Base-by-base conservation (phyloP, 306 rosid species). In the Sindora glabra region DNA sequence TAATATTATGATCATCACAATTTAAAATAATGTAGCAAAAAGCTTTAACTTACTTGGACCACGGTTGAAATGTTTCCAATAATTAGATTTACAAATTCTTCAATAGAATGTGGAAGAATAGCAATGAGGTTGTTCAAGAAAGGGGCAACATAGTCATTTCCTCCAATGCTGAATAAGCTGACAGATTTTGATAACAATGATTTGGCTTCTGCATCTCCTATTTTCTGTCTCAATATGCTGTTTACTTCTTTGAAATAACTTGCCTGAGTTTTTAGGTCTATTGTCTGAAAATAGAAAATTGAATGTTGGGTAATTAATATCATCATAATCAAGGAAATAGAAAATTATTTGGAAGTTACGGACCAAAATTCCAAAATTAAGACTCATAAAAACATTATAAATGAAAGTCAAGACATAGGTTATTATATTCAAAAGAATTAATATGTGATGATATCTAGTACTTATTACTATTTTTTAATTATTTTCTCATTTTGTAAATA, bases 191-290 rank as follows among this genome's bases (percentile, higher is more conserved):
- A 64, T 0, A 82, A 7, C 66, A 79, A 26, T 12, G 11, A 56
- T 17, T 49, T 54, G 21, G 79, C 48, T 63, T 69, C 59, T 32
- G 32, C 19, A 6, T 41, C 62, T 10, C 86, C 89, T 3, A 74
- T 68, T 10, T 65, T 67, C 23, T 64, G 32, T 51, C 23, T 70
- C 8, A 79, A 38, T 11, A 5, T 5, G 55, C 25, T 70, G 51
- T 50, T 60, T 17, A 79, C 74, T 10, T 48, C 45, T 52, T 49
- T 36, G 60, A 84, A 87, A 56, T 70, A 39, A 21, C 54, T 14
- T n/a, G 57, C 57, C 62, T 87, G 95, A 24, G 76, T 30, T 23
- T 56, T 53, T 4, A 79, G 51, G 77, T 71, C 62, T 59, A 79
- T 49, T 16, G 65, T 83, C 87, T 84, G 40, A 8, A 27, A 50